phyloP scores from a whole-genome alignment of 2,329 filamentous ascomycete genomes.

The Pseudogymnoascus sp. region DNA sequence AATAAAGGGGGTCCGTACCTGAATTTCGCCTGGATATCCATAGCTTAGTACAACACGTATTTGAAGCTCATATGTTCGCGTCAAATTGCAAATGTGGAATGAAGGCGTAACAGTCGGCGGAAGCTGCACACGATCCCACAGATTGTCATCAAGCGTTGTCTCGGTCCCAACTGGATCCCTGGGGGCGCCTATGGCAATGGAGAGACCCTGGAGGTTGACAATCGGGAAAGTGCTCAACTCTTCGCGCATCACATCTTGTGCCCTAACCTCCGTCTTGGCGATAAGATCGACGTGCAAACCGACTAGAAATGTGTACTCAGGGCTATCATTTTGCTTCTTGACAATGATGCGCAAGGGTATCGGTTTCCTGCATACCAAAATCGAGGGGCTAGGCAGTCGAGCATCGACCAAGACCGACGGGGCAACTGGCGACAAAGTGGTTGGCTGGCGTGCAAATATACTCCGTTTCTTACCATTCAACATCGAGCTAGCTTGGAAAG shows the following conservation, averaged over 20 bases:
- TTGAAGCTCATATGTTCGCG: conserved; percentile 75
- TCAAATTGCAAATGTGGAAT: conserved; percentile 84
- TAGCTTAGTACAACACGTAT: conserved; percentile 72
- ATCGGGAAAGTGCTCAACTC: conserved; percentile 73
- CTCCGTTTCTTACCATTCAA: conserved; percentile 24
- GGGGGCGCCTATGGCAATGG: conserved; percentile 60
- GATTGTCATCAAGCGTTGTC: conserved; percentile 56
- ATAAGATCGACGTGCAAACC: conserved; percentile 77
- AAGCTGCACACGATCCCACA: conserved; percentile 67
- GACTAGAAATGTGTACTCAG: conserved; percentile 66
- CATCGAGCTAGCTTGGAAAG: conserved; percentile 39
- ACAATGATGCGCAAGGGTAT: conserved; percentile 74
- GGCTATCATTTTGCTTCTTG: conserved; percentile 64
- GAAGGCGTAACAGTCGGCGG: conserved; percentile 83
- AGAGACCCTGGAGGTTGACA: conserved; percentile 62
- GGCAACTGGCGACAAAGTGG: conserved; percentile 36
- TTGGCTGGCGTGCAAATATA: conserved; percentile 25
- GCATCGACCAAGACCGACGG: conserved; percentile 72
- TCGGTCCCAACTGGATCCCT: conserved; percentile 56
- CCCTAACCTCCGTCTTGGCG: conserved; percentile 70
- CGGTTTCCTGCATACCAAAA: conserved; percentile 83
- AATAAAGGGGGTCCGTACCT: conserved; percentile 16
- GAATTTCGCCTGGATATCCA: conserved; percentile 47
- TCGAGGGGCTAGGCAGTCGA: conserved; percentile 76
- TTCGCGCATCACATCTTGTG: conserved; percentile 64